Base-by-base conservation (phyloP, 1,284 basidiomycete species). In the Pseudozyma tsukubaensis region DNA sequence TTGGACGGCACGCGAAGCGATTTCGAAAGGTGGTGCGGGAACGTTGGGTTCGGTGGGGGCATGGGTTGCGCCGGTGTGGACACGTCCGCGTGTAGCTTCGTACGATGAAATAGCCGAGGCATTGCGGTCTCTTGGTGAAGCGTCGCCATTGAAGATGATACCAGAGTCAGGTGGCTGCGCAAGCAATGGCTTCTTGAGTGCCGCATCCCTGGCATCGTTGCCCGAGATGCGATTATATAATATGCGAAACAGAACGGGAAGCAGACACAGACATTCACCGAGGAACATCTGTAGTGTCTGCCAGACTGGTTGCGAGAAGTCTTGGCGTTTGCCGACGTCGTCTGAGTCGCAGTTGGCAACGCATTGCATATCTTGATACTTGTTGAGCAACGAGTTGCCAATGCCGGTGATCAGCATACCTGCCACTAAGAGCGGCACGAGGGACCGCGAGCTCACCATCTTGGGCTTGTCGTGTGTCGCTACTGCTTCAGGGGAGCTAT, bases 341-440 rank as follows among this genome's bases (percentile, higher is more conserved):
- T 60, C 56, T 1, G 74, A 55, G 52, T 74, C 66, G 62, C 85
- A 86, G 61, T 85, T 79, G 53, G 61, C 81, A 21, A 86, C 83
- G 56, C 85, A 86, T 51, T 85, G 85, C 83, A 85, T 84, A 56
- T 86, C 85, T 56, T 85, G 85, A 53, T 76, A 85, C 64, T 85
- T 85, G 34, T 66, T 75, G 63, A 82, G 79, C 24, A 86, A 58
- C 29, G 77, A 79, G 69, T 83, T 83, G 64, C 75, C 58, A 55
- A 84, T 87, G 39, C 87, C 87, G 7, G 87, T 86, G 39, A 87
- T 71, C 62, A 88, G 86, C 87, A 88, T 88, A 59, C 87, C 87
- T 24, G 77, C 82, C 24, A 88, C 86, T 36, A 88, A 82, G 44
- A 86, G 78, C 34, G 85, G 83, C 8, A 86, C 61, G 42, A 67